Conservation (phyloP, 768 basidiomycete genomes). For the Tricholoma sp. region DNA sequence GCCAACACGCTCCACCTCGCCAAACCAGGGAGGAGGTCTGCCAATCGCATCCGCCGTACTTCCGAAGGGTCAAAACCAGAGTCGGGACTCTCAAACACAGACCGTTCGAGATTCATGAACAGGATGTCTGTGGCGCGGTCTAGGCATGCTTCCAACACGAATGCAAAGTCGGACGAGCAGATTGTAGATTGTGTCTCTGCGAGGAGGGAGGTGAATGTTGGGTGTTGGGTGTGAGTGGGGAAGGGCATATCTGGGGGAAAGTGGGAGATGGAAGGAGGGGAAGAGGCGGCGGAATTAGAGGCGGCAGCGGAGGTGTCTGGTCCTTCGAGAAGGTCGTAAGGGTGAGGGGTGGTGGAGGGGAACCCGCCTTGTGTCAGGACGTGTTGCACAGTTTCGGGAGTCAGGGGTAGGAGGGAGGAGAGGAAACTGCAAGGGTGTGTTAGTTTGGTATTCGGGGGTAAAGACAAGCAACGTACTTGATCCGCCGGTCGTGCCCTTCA, state of each 20-base stretch:
- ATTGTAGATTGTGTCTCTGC: constrained; percentile 63
- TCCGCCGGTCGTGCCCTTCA: constrained; percentile 52
- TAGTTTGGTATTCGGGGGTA: constrained; percentile 1
- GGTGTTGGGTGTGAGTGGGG: constrained; percentile 24
- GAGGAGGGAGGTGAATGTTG: constrained; percentile 59
- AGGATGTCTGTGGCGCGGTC: constrained; percentile 64
- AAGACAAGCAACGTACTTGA: constrained; percentile 37
- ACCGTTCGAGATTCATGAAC: constrained; percentile 55
- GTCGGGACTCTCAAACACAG: constrained; percentile 46
- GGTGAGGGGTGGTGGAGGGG: constrained; percentile 22
- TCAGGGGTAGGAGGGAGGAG: constrained; percentile 71
- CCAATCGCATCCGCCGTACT: constrained; percentile 59
- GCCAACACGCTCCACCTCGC: constrained; percentile 73
- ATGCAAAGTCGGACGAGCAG: constrained; percentile 61
- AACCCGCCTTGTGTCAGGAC: constrained; percentile 64
- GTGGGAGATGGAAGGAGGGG: constrained; percentile 9
- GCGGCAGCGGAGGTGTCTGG: constrained; percentile 10
- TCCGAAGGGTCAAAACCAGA: constrained; percentile 20
- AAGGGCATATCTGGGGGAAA: constrained; percentile 11
- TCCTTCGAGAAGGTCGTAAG: constrained; percentile 24
- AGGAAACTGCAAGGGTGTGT: constrained; percentile 47
- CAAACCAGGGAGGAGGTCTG: constrained; percentile 74
- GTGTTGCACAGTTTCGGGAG: constrained; percentile 62
- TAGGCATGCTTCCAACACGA: constrained; percentile 67
- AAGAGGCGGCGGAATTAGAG: constrained; percentile 12